A percentile compares a stretch with the other conserved stretches of the same genome.
These are phyloP conservation scores for Rhynchospora pubera DNA, from an alignment of 176 grass and related monocot genomes.

Conservation along the genomic window DNA sequence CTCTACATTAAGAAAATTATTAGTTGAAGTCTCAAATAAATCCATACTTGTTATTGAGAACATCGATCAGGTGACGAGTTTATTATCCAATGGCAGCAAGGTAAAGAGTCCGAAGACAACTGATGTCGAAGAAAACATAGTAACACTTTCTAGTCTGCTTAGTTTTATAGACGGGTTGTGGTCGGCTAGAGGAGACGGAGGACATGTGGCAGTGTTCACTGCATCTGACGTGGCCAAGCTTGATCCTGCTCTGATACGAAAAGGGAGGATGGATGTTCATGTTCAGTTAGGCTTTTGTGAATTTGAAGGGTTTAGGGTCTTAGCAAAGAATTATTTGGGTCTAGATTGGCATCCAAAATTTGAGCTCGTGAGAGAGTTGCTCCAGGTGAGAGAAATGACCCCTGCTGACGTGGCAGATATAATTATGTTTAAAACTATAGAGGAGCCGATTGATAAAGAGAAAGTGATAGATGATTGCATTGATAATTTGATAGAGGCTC, in stretches of 20 bases:
- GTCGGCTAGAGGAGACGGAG: conserved; percentile 7
- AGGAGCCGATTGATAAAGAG: background rate
- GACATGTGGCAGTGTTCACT: conserved; percentile 12
- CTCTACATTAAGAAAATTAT: background rate
- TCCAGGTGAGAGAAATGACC: background rate
- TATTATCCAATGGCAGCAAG: background rate
- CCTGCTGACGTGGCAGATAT: conserved; percentile 17
- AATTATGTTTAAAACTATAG: background rate
- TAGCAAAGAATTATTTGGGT: conserved; percentile 21
- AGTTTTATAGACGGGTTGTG: conserved; percentile 23
- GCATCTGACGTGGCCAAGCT: conserved; percentile 12
- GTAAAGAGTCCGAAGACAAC: background rate
- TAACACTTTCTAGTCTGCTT: conserved; percentile 6
- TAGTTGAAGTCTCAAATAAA: conserved; percentile 16
- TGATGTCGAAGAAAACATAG: background rate
- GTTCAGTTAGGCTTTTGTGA: background rate
- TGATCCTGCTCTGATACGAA: conserved; percentile 5
- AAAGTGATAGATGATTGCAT: background rate
- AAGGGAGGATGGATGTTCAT: conserved; percentile 20
- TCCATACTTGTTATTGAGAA: conserved; percentile 15
- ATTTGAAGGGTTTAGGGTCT: conserved; percentile 13
- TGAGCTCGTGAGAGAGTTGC: background rate
- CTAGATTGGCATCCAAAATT: background rate
- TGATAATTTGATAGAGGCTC: background rate
- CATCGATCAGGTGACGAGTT: conserved; percentile 1